A percentile compares a stretch with the other conserved stretches of the same genome.
phyloP scores from a whole-genome alignment of 1,284 basidiomycete genomes.

The Inonotus hispidus region DNA sequence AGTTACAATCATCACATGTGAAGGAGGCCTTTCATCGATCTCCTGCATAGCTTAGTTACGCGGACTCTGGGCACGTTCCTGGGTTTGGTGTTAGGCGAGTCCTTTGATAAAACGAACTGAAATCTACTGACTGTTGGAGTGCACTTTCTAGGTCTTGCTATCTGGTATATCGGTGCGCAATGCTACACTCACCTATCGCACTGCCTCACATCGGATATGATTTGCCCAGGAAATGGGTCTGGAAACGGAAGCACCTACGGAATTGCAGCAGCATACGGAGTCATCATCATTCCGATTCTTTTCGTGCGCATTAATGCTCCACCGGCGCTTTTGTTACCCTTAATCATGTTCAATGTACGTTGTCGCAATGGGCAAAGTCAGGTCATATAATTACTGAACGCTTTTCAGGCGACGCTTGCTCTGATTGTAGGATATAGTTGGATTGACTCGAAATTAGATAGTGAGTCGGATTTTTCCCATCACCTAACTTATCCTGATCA shows the following conservation, averaged over 20 bases:
- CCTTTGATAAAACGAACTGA: neutral
- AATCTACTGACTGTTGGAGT: neutral
- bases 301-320: slow-evolving; percentile 49
- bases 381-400: neutral
- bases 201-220: neutral
- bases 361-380: neutral
- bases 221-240: slow-evolving; percentile 40
- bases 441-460: slow-evolving; percentile 47
- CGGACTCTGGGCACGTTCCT: slow-evolving; percentile 43
- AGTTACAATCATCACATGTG: slow-evolving; percentile 21
- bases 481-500: neutral
- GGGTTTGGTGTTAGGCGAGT: slow-evolving; percentile 37
- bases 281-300: slow-evolving; percentile 47
- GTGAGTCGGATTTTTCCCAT: neutral
- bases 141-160: slow-evolving; percentile 35
- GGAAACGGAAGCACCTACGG: slow-evolving; percentile 56
- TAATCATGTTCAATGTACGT: slow-evolving; percentile 36
- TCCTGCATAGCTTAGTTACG: slow-evolving; percentile 29
- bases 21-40: slow-evolving; percentile 15
- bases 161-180: slow-evolving; percentile 49
- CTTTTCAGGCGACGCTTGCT: slow-evolving; percentile 35
- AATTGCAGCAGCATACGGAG: slow-evolving; percentile 44
- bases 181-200: neutral
- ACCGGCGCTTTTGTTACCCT: slow-evolving; percentile 34
- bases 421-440: slow-evolving; percentile 57